A percentile compares a stretch with the other conserved stretches of the same genome.
Evolutionary conservation across 345 rosid species (phyloP).

Genomic region (Murraya paniculata): DNA sequence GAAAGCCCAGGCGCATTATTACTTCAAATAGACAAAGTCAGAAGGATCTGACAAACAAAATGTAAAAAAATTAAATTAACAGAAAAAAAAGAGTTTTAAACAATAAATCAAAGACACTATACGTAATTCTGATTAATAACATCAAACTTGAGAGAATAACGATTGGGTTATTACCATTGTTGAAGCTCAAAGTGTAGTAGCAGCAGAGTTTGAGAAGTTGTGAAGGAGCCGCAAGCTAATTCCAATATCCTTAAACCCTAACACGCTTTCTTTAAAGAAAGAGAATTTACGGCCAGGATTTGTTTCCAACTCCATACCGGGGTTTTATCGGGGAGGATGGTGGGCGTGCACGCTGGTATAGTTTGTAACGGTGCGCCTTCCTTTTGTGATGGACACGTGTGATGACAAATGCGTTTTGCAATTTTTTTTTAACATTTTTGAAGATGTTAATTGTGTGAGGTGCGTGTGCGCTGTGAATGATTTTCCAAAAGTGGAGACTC

Average conservation of each 20-base stretch:
- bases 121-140: background rate
- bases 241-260: constrained; percentile 35
- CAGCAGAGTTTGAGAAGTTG: background rate
- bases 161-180: constrained; percentile 7
- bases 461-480: no score
- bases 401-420: no score
- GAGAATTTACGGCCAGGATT: constrained; percentile 24
- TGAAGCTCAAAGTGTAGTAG: constrained; percentile 1
- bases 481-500: no score
- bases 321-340: background rate
- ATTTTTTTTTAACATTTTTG: no score
- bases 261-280: background rate
- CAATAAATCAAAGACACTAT: background rate
- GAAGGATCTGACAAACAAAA: background rate
- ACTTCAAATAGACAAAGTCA: background rate
- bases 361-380: background rate
- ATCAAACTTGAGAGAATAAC: background rate
- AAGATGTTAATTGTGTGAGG: no score
- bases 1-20: background rate
- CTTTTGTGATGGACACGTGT: background rate
- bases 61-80: background rate
- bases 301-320: background rate
- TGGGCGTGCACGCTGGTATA: background rate
- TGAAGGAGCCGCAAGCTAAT: background rate
- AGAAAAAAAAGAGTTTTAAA: background rate